Conservation (phyloP, 1,284 basidiomycete genomes). For the Irpex rosettiformis region DNA sequence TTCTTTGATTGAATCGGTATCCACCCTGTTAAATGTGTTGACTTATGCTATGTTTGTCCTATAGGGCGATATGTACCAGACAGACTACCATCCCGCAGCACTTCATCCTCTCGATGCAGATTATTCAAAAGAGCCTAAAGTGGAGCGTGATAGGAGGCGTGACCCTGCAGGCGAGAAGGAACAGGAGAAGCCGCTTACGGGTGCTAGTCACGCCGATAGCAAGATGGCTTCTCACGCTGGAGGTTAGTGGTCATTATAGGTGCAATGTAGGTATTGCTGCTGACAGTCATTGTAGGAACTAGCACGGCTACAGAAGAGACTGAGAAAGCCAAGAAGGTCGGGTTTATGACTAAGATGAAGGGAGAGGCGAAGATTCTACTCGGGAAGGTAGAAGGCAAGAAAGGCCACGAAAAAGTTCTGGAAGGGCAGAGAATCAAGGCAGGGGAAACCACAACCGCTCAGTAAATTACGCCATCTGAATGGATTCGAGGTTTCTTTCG, state of each 20-base stretch:
- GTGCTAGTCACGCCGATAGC: slow-evolving; percentile 8
- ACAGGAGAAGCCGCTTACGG: slow-evolving; percentile 4
- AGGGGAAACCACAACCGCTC: slow-evolving; percentile 11
- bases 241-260: neutral
- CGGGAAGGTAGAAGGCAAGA: slow-evolving; percentile 45
- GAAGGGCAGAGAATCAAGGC: slow-evolving; percentile 38
- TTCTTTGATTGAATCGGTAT: no score
- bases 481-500: neutral
- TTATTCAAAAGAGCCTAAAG: slow-evolving; percentile 6
- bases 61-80: slow-evolving; percentile 23
- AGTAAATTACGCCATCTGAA: neutral
- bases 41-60: no score
- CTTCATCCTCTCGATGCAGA: slow-evolving; percentile 20
- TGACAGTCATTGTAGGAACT: neutral
- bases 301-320: slow-evolving; percentile 8
- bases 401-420: slow-evolving; percentile 40
- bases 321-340: slow-evolving; percentile 31
- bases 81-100: slow-evolving; percentile 29
- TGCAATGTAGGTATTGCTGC: neutral
- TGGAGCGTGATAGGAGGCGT: neutral
- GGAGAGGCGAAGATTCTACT: slow-evolving; percentile 51
- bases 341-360: slow-evolving; percentile 49
- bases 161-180: slow-evolving; percentile 7
- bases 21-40: no score
- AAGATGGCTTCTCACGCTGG: neutral